Evolutionary conservation across 768 basidiomycete genomes (phyloP).

Genomic region (Termitomyces sp.): DNA sequence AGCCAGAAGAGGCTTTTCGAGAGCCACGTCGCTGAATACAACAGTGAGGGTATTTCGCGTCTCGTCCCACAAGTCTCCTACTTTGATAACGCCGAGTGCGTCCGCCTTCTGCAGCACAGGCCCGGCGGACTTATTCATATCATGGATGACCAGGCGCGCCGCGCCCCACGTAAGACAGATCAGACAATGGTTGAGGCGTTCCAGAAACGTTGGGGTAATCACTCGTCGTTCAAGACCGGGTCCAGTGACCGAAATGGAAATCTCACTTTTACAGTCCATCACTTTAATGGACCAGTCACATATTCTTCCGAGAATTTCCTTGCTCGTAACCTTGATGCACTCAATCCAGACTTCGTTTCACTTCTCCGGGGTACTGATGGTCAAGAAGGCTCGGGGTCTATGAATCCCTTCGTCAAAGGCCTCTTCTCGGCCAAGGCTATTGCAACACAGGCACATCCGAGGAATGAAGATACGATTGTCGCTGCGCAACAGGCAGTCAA

Average conservation of each 20-base stretch:
- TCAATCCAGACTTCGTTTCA: constrained; percentile 92
- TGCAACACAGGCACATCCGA: constrained; percentile 88
- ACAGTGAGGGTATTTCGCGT: constrained; percentile 72
- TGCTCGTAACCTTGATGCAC: constrained; percentile 81
- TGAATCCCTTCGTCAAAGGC: constrained; percentile 89
- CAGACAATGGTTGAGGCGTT: constrained; percentile 95
- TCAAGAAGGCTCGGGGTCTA: constrained; percentile 72
- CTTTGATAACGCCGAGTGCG: constrained; percentile 89
- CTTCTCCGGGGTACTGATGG: constrained; percentile 74
- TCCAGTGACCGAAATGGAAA: constrained; percentile 72
- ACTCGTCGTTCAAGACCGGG: constrained; percentile 87
- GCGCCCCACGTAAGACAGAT: constrained; percentile 87
- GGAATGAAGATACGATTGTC: constrained; percentile 94
- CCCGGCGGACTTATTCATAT: constrained; percentile 95
- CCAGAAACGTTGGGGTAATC: constrained; percentile 91
- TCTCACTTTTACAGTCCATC: constrained; percentile 88
- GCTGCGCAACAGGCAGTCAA: constrained; percentile 91
- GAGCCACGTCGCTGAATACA: constrained; percentile 78
- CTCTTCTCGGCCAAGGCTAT: constrained; percentile 88
- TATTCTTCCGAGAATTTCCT: constrained; percentile 92
- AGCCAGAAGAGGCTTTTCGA: constrained; percentile 81
- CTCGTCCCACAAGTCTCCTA: constrained; percentile 72
- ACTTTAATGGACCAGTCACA: constrained; percentile 88
- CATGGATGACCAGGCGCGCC: constrained; percentile 93
- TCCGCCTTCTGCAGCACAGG: constrained; percentile 79